Conservation (phyloP, 495 filamentous ascomycete species). For the Neurospora tetrasperma region DNA sequence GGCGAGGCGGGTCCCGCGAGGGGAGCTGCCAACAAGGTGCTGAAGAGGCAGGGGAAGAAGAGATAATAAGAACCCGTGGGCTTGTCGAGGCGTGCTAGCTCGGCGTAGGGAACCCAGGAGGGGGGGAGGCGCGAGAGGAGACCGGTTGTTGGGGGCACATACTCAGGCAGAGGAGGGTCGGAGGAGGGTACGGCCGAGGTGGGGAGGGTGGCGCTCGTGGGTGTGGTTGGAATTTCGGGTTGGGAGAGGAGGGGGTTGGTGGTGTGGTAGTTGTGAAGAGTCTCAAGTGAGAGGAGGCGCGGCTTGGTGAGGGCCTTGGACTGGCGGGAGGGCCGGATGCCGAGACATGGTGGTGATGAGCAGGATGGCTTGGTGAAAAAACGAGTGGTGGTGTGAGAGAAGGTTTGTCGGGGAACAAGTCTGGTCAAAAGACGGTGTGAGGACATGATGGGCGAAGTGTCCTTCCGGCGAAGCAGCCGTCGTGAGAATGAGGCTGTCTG, state of each 20-base stretch:
- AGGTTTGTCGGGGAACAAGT: constrained; percentile 8
- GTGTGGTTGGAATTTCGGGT: not conserved
- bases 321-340: not conserved
- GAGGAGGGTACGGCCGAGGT: not conserved
- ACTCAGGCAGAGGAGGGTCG: constrained; percentile 26
- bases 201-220: constrained; percentile 1
- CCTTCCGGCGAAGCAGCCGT: not conserved
- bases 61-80: constrained; percentile 92
- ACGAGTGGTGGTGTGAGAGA: constrained; percentile 4
- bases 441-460: constrained; percentile 3
- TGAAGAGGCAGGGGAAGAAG: constrained; percentile 90
- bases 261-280: constrained; percentile 11
- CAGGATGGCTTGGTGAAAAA: not conserved
- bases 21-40: constrained; percentile 61
- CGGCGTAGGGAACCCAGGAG: constrained; percentile 84
- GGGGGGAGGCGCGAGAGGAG: constrained; percentile 65
- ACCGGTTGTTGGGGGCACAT: constrained; percentile 62
- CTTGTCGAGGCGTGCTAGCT: constrained; percentile 87
- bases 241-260: constrained; percentile 15
- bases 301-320: constrained; percentile 4
- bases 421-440: constrained; percentile 5
- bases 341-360: not conserved
- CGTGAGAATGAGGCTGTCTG: not conserved
- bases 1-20: constrained; percentile 49
- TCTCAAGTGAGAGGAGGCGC: constrained; percentile 6